phyloP scores from a whole-genome alignment of 1,284 basidiomycete species.

The Testicularia cyperi region DNA sequence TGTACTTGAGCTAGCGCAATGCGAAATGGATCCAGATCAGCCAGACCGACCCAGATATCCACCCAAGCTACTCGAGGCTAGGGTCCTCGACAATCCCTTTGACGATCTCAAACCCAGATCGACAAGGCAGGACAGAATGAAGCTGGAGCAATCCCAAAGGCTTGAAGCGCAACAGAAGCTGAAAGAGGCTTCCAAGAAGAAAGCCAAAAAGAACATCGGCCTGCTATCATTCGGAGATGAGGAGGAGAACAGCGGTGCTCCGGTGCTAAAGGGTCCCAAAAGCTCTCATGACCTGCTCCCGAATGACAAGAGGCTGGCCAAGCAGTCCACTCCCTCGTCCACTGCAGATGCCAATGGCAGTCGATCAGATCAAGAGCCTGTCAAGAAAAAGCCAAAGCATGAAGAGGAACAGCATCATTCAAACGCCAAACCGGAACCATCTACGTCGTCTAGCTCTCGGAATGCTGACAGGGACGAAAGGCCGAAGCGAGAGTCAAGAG shows the following conservation, averaged over 20 bases:
- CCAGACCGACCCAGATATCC: conserved; percentile 84
- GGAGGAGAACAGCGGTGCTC: conserved; percentile 26
- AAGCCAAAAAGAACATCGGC: conserved; percentile 36
- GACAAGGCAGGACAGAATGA: conserved; percentile 83
- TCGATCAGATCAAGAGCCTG: not conserved
- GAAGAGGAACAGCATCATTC: not conserved
- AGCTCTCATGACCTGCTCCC: conserved; percentile 55
- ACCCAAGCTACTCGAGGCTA: conserved; percentile 79
- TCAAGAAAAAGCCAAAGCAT: no score
- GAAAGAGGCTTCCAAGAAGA: conserved; percentile 25
- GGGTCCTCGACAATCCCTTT: conserved; percentile 89
- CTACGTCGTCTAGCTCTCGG: no score
- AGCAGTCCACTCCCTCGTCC: conserved; percentile 3
- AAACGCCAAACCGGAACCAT: no score
- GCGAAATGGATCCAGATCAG: conserved; percentile 67
- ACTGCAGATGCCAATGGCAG: not conserved
- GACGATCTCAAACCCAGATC: conserved; percentile 93
- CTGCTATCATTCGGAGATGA: conserved; percentile 51
- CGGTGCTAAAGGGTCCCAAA: conserved; percentile 29
- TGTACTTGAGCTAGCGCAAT: conserved; percentile 69
- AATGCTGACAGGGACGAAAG: no score
- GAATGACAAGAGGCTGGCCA: conserved; percentile 41
- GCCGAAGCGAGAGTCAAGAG: no score
- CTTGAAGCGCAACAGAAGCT: conserved; percentile 65
- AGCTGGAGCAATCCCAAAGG: conserved; percentile 74